Evolutionary conservation across 768 basidiomycete genomes (phyloP), one percentile per base, ranked within the genome.

Genomic region (Mycena epipterygia): DNA sequence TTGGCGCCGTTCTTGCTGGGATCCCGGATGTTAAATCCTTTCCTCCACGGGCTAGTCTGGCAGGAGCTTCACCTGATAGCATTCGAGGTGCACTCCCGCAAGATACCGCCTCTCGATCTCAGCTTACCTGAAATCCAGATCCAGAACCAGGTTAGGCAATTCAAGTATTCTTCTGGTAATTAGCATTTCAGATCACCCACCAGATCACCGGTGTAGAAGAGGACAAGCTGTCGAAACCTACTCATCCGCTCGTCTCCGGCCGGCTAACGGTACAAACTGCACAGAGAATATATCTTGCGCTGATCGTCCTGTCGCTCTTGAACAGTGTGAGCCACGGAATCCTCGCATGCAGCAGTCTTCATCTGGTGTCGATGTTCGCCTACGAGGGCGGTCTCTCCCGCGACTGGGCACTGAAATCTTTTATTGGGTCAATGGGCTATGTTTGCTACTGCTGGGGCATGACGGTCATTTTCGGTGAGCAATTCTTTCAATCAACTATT

Each of bases 381-480:
- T 72, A 74, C 67, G 73, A 74, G 35, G n/a, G 8, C 37, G 57
- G 23, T 7, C 29, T 71, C 6, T 32, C 70, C 5, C 23, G n/a
- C 13, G 37, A 68, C 21, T 68, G 66, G 67, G 23, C 61, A 21
- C 5, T 67, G 16, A 74, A 74, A 41, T 68, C 66, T 2, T 59
- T 69, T 35, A 9, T 74, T 13, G 66, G 66, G 5, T 49, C 73
- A 3, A 41, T 72, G 12, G 73, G 73, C 21, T 74, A 74, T 35
- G 41, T 74, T 16, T 59, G 49, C 44, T 74, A 74, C 55, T 71
- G 73, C 35, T 74, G 73, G 73, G 73, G 73, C 13, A 59, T 63
- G 27, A 72, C 73, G 5, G 33, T 62, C 13, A 69, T 74, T 27
- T 68, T 68, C 30, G 67, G 73, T 74, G 51, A 30, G 57, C 37